These are phyloP conservation scores for Suillus hirtellus DNA, from an alignment of 768 basidiomycete genomes.

Conservation along the genomic window DNA sequence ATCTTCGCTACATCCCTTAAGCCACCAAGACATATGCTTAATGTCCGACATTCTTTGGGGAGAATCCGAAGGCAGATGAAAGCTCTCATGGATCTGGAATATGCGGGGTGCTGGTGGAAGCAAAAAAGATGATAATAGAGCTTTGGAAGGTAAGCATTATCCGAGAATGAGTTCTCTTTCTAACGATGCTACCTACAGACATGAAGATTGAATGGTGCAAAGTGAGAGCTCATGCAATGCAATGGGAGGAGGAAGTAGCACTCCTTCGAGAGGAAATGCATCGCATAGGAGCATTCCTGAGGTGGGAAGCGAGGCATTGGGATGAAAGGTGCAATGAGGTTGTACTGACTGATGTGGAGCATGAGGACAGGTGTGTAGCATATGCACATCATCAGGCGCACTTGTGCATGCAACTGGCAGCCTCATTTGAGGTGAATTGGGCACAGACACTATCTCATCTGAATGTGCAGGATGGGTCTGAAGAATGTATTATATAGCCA, in stretches of 20 bases:
- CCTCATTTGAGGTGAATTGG: not conserved
- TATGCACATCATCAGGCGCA: not conserved
- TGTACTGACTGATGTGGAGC: not conserved
- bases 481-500: too few species aligned
- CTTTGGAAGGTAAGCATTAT: too few species aligned
- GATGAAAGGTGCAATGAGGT: not conserved
- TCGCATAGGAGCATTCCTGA: not conserved
- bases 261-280: not conserved
- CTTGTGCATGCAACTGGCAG: not conserved
- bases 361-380: not conserved
- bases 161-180: too few species aligned
- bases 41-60: constrained; percentile 6
- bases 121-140: too few species aligned
- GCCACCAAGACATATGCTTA: not conserved
- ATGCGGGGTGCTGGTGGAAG: too few species aligned
- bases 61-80: constrained; percentile 2
- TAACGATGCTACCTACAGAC: not conserved
- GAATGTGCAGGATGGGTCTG: too few species aligned
- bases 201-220: constrained; percentile 3
- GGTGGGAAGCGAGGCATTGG: not conserved
- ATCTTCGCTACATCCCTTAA: constrained; percentile 1
- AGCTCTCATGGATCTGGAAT: too few species aligned
- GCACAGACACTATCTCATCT: too few species aligned
- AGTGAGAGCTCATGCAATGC: not conserved
- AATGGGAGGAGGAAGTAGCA: not conserved